These are phyloP conservation scores for Fusarium sp. DNA, from an alignment of 2,329 filamentous ascomycete species.

Conservation along the genomic window DNA sequence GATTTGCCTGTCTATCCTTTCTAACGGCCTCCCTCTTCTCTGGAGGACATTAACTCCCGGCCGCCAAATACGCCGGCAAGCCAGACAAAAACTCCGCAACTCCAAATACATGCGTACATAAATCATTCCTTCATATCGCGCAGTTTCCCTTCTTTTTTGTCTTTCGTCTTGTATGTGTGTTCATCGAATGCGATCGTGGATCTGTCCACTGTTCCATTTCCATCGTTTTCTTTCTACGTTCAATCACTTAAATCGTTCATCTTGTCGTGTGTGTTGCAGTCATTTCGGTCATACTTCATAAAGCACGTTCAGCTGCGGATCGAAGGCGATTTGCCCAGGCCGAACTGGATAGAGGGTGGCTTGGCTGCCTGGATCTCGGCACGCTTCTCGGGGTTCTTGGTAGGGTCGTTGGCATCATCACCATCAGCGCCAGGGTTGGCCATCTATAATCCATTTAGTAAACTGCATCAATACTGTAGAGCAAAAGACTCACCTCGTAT, in stretches of 20 bases:
- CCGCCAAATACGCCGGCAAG: not conserved
- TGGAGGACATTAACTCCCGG: not conserved
- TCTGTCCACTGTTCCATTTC: not conserved
- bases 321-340: constrained; percentile 37
- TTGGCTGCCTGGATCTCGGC: constrained; percentile 42
- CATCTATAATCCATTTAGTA: constrained; percentile 47
- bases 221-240: no score
- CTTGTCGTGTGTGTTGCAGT: not conserved
- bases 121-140: not conserved
- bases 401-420: constrained; percentile 57
- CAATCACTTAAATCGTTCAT: constrained; percentile 13
- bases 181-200: not conserved
- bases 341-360: constrained; percentile 31
- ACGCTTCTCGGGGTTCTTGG: constrained; percentile 56
- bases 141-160: not conserved
- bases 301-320: constrained; percentile 28
- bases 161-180: not conserved
- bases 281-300: constrained; percentile 14
- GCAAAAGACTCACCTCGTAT: constrained; percentile 47
- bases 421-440: constrained; percentile 61
- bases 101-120: not conserved
- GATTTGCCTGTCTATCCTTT: not conserved
- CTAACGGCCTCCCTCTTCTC: not conserved
- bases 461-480: not conserved
- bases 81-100: not conserved